Conservation (phyloP, 164 flowering plant genomes). For the Tetracentron sinense region DNA sequence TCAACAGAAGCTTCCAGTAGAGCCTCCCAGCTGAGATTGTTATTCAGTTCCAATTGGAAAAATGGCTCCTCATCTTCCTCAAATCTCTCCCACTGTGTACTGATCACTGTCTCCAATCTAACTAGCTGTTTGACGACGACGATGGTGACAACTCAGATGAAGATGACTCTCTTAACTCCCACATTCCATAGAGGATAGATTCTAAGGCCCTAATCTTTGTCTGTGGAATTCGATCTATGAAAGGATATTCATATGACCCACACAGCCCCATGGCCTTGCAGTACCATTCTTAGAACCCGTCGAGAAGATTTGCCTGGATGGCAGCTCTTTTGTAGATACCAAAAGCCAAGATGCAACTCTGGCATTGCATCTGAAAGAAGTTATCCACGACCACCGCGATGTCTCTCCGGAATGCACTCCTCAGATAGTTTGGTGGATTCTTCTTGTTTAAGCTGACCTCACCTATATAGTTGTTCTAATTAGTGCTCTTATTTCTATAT, state of each 20-base stretch:
- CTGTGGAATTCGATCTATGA: slow-evolving; percentile 44
- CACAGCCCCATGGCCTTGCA: slow-evolving; percentile 37
- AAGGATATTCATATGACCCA: slow-evolving; percentile 57
- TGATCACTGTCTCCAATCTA: slow-evolving; percentile 10
- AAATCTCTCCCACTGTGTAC: slow-evolving; percentile 31
- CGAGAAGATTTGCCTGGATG: slow-evolving; percentile 35
- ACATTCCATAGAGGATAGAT: slow-evolving; percentile 49
- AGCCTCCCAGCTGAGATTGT: no score
- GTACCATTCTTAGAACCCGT: slow-evolving; percentile 46
- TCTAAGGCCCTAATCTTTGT: slow-evolving; percentile 51
- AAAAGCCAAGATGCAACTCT: slow-evolving; percentile 36
- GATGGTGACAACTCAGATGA: slow-evolving; percentile 24
- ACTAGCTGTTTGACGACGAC: slow-evolving; percentile 10
- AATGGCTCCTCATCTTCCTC: slow-evolving; percentile 33
- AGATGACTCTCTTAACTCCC: slow-evolving; percentile 47
- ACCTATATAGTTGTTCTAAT: no score
- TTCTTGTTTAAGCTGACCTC: no score
- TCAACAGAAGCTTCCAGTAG: no score
- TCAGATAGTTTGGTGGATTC: no score
- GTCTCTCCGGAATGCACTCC: slow-evolving; percentile 26
- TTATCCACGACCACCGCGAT: slow-evolving; percentile 36
- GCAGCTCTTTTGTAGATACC: slow-evolving; percentile 58
- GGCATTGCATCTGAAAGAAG: slow-evolving; percentile 44
- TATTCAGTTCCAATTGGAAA: no score
- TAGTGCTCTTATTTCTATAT: no score